Evolutionary conservation across 2,329 filamentous ascomycete genomes (phyloP).

Genomic region (Xylariaceae sp.): DNA sequence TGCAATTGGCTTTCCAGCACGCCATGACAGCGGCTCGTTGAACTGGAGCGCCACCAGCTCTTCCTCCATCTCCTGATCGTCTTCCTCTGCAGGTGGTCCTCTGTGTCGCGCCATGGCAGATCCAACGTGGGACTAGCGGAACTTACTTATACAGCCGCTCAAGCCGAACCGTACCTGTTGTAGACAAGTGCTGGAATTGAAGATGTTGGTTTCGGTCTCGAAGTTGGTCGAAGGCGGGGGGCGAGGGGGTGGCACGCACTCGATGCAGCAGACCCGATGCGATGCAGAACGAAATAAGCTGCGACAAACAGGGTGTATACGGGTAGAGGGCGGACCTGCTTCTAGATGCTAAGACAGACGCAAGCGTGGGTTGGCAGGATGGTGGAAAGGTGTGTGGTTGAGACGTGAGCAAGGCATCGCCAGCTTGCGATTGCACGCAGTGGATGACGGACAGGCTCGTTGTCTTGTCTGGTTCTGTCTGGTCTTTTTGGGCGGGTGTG

Average conservation of each 20-base stretch:
- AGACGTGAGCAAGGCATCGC: slow-evolving; percentile 25
- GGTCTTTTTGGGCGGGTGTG: slow-evolving; percentile 29
- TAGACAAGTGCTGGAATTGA: neutral
- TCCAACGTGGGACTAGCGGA: neutral
- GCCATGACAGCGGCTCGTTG: slow-evolving; percentile 87
- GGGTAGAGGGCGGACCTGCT: neutral
- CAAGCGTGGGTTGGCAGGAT: slow-evolving; percentile 4
- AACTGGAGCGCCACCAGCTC: slow-evolving; percentile 68
- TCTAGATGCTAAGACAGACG: neutral
- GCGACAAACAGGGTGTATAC: neutral
- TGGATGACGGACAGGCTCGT: slow-evolving; percentile 3
- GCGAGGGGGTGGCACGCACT: slow-evolving; percentile 4
- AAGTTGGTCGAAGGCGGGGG: slow-evolving; percentile 20
- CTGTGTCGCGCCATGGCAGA: slow-evolving; percentile 48
- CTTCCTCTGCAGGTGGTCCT: slow-evolving; percentile 47
- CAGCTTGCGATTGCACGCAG: slow-evolving; percentile 18
- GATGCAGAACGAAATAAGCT: neutral
- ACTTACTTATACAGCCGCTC: neutral
- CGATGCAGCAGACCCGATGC: neutral
- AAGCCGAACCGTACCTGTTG: neutral
- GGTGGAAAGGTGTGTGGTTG: slow-evolving; percentile 2
- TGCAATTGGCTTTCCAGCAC: slow-evolving; percentile 85
- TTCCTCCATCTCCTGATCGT: slow-evolving; percentile 47
- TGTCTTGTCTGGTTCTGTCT: slow-evolving; percentile 25
- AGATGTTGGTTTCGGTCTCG: slow-evolving; percentile 2